A percentile compares a stretch with the other conserved stretches of the same genome.
Evolutionary conservation across 1,284 basidiomycete genomes (phyloP).

Genomic region (Anthracocystis walkeri): DNA sequence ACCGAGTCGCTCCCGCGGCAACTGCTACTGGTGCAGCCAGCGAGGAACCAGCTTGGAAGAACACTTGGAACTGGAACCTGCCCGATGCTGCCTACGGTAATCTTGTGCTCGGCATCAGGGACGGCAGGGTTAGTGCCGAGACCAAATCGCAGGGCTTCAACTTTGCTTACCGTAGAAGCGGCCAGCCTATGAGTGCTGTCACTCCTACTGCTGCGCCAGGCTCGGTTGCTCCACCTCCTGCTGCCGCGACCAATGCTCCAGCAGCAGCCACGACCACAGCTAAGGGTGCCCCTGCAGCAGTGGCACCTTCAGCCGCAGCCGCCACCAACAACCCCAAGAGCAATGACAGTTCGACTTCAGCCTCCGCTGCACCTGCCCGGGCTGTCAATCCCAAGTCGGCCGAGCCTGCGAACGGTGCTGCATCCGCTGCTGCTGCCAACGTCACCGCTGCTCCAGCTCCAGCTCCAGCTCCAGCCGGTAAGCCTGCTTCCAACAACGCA

Average conservation of each 20-base stretch:
- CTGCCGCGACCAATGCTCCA: constrained; percentile 21
- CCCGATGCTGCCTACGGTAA: constrained; percentile 91
- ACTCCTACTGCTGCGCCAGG: constrained; percentile 27
- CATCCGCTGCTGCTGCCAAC: constrained; percentile 5
- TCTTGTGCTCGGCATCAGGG: constrained; percentile 86
- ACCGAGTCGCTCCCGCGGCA: constrained; percentile 78
- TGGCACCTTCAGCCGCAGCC: constrained; percentile 10
- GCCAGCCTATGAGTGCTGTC: constrained; percentile 41
- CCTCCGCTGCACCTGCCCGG: neutral
- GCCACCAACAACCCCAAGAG: constrained; percentile 4
- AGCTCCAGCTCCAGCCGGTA: constrained; percentile 2
- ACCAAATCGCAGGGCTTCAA: constrained; percentile 95
- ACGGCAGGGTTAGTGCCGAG: constrained; percentile 90
- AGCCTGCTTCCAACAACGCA: constrained; percentile 1
- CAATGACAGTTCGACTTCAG: constrained; percentile 4
- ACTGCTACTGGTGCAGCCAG: constrained; percentile 73
- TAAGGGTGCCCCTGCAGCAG: neutral
- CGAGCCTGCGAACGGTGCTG: constrained; percentile 18
- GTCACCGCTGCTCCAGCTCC: neutral
- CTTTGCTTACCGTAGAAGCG: constrained; percentile 84
- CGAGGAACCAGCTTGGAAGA: constrained; percentile 77
- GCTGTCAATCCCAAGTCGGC: constrained; percentile 5
- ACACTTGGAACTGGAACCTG: constrained; percentile 96
- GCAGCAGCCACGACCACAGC: neutral
- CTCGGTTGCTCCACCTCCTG: neutral